Evolutionary conservation across 768 basidiomycete genomes (phyloP).

Genomic region (Sutorius australiensis): DNA sequence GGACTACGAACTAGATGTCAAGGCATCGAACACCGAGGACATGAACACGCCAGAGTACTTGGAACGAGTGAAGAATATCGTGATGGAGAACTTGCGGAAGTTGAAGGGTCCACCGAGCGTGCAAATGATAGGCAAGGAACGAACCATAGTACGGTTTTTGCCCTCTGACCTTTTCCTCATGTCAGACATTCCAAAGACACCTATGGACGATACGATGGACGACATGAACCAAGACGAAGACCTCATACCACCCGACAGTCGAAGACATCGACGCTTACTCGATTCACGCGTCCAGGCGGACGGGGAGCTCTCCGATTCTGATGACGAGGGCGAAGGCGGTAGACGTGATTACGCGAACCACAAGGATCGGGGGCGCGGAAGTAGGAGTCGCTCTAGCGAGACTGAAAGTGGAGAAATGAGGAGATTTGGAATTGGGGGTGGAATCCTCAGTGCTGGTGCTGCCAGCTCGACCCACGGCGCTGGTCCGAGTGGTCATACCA

Average conservation of each 20-base stretch:
- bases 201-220: conserved; percentile 82
- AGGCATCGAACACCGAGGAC: conserved; percentile 91
- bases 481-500: conserved; percentile 69
- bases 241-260: conserved; percentile 67
- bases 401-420: conserved; percentile 41
- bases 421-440: conserved; percentile 65
- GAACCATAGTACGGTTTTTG: background rate
- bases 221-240: conserved; percentile 83
- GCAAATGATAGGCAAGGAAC: conserved; percentile 73
- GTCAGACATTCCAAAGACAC: conserved; percentile 77
- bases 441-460: conserved; percentile 64
- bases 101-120: conserved; percentile 88
- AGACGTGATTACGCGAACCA: conserved; percentile 65
- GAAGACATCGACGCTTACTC: conserved; percentile 71
- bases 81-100: conserved; percentile 86
- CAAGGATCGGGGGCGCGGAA: conserved; percentile 46
- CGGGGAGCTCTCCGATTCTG: conserved; percentile 92
- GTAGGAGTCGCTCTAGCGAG: conserved; percentile 39
- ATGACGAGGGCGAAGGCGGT: conserved; percentile 93
- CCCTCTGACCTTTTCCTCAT: background rate
- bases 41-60: conserved; percentile 91
- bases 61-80: conserved; percentile 87
- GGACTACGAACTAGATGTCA: conserved; percentile 93
- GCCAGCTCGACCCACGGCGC: conserved; percentile 61
- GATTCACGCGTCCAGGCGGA: conserved; percentile 82